Base-by-base conservation (phyloP, 2,329 filamentous ascomycete genomes). In the Colletotrichum neosansevieriae region DNA sequence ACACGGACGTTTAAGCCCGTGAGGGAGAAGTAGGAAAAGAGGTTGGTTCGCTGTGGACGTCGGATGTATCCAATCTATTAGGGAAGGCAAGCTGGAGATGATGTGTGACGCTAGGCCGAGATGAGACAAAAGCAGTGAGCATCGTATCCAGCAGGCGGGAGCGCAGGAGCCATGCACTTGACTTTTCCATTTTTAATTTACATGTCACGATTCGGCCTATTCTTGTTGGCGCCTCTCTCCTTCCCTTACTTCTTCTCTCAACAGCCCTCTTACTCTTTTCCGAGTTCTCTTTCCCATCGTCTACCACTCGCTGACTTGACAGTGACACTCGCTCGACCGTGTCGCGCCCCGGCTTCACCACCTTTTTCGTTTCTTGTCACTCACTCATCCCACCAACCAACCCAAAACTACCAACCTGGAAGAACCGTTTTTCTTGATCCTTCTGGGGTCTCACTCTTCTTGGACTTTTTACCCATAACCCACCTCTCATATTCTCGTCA, bases 121-220 rank as follows among this genome's bases (percentile, higher is more conserved):
- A 69, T 62, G 67, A 66, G 63, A 57, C 51, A 69, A 57, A 62
- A 44, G 13, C 57, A 50, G 42, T 62, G 57, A 62, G 63, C 57
- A 69, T 69, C 67, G 56, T 67, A 69, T 67, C 63, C 67, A 69
- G 54, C 56, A 54, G 51, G 64, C 64, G 53, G 63, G 58, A 64
- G 58, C 42, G 50, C 19, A 56, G 36, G 51, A 58, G 58, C 51
- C 51, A 40, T 57, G 49, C 58, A 32, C 34, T 60, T 60, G 51
- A 56, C 56, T 69, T 69, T 67, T 36, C 63, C 67, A 67, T 66
- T 69, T 66, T 69, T 69, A 67, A 69, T 69, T 69, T 67, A 69
- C 63, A 62, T 67, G 51, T 60, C 63, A 57, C 62, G 56, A 57
- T 60, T 66, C 36, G 56, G 29, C 65, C 50, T 53, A 24, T 70